phyloP scores from a whole-genome alignment of 2,329 filamentous ascomycete species.

The Calonectria pseudoreteaudii region DNA sequence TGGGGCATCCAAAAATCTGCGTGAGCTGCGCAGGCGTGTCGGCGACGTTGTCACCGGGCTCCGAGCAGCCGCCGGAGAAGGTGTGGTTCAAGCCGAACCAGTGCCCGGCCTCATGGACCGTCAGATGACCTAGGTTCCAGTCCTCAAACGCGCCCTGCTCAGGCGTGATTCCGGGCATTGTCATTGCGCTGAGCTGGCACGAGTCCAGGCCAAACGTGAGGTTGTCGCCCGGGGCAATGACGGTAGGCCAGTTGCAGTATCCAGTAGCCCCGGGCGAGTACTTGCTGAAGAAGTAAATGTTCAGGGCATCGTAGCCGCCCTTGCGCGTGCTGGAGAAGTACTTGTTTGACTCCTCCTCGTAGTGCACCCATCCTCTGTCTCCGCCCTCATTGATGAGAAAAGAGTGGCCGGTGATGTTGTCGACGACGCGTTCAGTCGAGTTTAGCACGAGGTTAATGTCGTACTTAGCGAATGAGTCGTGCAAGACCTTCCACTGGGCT shows the following conservation, averaged over 20 bases:
- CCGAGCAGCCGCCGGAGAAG: constrained; percentile 50
- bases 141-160: neutral
- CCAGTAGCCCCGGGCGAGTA: constrained; percentile 24
- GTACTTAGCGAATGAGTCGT: constrained; percentile 33
- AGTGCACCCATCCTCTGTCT: constrained; percentile 24
- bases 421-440: constrained; percentile 39
- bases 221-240: neutral
- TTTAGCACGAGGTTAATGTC: constrained; percentile 39
- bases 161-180: neutral
- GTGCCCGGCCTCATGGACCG: neutral
- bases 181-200: constrained; percentile 4
- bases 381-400: constrained; percentile 39
- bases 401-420: constrained; percentile 32
- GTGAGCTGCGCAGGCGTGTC: constrained; percentile 53
- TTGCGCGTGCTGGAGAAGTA: neutral
- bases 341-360: neutral
- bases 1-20: constrained; percentile 35
- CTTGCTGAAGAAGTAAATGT: constrained; percentile 42
- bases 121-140: neutral
- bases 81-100: constrained; percentile 31
- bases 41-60: constrained; percentile 49
- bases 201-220: neutral
- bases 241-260: constrained; percentile 24
- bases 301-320: constrained; percentile 30
- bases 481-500: constrained; percentile 12